These are phyloP conservation scores for Clonostachys rosea DNA, from an alignment of 2,329 filamentous ascomycete species.

Conservation along the genomic window DNA sequence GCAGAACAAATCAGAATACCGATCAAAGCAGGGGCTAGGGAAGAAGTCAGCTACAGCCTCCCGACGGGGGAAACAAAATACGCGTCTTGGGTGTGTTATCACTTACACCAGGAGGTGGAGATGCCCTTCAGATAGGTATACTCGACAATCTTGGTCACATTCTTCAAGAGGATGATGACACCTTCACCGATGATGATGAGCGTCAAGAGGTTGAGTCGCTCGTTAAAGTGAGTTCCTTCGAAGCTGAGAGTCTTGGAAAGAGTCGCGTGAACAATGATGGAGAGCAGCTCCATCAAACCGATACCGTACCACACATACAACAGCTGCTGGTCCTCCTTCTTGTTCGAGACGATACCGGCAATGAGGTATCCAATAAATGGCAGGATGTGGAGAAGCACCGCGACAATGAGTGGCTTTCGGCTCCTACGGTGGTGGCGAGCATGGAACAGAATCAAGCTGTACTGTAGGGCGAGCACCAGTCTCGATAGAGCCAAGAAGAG, in stretches of 20 bases:
- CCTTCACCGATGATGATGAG: constrained; percentile 65
- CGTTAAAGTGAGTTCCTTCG: constrained; percentile 57
- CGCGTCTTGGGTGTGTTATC: neutral
- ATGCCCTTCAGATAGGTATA: constrained; percentile 6
- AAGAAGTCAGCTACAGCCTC: neutral
- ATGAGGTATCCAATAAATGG: constrained; percentile 33
- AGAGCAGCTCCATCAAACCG: constrained; percentile 44
- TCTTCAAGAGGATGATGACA: constrained; percentile 50
- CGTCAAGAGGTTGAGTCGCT: constrained; percentile 59
- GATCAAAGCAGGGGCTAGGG: constrained; percentile 27
- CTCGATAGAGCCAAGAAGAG: constrained; percentile 47
- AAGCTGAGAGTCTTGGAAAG: constrained; percentile 54
- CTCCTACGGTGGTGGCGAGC: constrained; percentile 31
- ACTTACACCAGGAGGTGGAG: constrained; percentile 31
- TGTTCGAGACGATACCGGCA: constrained; percentile 29
- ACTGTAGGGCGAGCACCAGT: constrained; percentile 47
- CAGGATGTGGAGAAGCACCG: constrained; percentile 25
- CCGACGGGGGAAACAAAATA: neutral
- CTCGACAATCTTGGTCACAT: constrained; percentile 44
- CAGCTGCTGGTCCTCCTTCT: constrained; percentile 21
- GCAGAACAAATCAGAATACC: constrained; percentile 31
- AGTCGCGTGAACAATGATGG: constrained; percentile 47
- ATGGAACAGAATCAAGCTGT: constrained; percentile 39
- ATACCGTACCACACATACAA: constrained; percentile 47
- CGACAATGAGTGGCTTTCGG: constrained; percentile 24